Evolutionary conservation across 371 early-diverging fungal species (phyloP).

Genomic region (Mucor saturninus): DNA sequence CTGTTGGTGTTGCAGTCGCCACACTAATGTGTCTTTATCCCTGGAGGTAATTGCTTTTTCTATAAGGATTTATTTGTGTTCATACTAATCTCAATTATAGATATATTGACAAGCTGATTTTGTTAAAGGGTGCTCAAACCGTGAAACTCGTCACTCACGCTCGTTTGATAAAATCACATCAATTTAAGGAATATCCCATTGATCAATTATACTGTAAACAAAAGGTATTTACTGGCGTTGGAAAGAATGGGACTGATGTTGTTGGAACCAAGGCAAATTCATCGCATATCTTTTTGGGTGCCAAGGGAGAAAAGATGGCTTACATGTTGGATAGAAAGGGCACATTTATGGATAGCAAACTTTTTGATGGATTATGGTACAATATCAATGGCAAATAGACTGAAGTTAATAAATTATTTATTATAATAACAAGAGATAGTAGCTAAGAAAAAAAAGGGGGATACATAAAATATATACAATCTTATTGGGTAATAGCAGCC

Average conservation of each 20-base stretch:
- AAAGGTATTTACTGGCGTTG: conserved; percentile 49
- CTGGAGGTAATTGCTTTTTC: conserved; percentile 41
- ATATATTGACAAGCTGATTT: conserved; percentile 45
- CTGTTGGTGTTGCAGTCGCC: conserved; percentile 50
- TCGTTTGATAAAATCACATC: conserved; percentile 38
- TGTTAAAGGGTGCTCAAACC: conserved; percentile 41
- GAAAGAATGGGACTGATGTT: conserved; percentile 44
- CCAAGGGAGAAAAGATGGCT: conserved; percentile 47
- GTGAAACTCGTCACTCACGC: conserved; percentile 49
- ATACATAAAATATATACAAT: background rate
- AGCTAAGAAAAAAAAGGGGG: background rate
- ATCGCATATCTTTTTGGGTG: conserved; percentile 47
- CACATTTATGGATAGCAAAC: conserved; percentile 46
- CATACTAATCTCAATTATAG: conserved; percentile 18
- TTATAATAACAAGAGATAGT: background rate
- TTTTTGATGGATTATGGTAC: conserved; percentile 55
- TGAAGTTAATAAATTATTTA: background rate
- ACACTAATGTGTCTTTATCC: conserved; percentile 57
- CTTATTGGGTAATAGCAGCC: conserved; percentile 4
- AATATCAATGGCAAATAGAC: conserved; percentile 19
- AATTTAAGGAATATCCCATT: conserved; percentile 46
- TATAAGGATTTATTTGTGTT: background rate
- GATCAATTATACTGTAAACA: conserved; percentile 47
- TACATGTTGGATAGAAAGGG: conserved; percentile 58
- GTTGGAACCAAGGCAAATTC: conserved; percentile 41